A percentile compares a stretch with the other conserved stretches of the same genome.
Evolutionary conservation across 306 rosid genomes (phyloP).

Genomic region (Ziziphus jujuba): DNA sequence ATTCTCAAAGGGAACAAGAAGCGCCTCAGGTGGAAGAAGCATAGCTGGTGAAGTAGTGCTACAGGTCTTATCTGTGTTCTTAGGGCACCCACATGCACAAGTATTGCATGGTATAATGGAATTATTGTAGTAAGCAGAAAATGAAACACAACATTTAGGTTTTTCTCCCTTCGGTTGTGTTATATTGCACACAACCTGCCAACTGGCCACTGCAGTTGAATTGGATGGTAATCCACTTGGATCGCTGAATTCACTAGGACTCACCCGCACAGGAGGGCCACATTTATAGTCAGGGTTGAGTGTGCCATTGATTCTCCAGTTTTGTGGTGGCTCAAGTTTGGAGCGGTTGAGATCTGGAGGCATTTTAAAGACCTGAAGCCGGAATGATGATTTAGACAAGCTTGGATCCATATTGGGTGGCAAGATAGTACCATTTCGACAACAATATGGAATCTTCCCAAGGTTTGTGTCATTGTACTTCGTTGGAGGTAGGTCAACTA

Average conservation of each 20-base stretch:
- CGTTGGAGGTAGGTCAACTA: constrained; percentile 80
- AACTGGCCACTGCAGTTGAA: constrained; percentile 77
- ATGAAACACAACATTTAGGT: constrained; percentile 90
- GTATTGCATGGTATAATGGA: constrained; percentile 94
- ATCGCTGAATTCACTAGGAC: constrained; percentile 70
- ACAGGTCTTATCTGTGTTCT: constrained; percentile 52
- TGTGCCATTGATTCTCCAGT: constrained; percentile 74
- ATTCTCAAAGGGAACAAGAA: constrained; percentile 92
- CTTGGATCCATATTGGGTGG: constrained; percentile 79
- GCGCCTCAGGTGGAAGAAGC: constrained; percentile 84
- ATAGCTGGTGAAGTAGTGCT: constrained; percentile 66
- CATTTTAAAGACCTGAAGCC: constrained; percentile 85
- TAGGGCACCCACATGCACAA: constrained; percentile 94
- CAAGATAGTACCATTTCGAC: constrained; percentile 93
- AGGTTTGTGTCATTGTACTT: constrained; percentile 65
- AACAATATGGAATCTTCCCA: constrained; percentile 79
- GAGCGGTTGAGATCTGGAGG: constrained; percentile 82
- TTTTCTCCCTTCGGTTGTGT: constrained; percentile 47
- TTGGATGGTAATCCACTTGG: constrained; percentile 58
- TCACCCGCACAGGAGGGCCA: constrained; percentile 75
- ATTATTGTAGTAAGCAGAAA: constrained; percentile 83
- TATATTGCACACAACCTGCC: constrained; percentile 98
- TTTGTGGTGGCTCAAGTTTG: constrained; percentile 69
- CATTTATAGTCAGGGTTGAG: constrained; percentile 84
- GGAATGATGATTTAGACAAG: constrained; percentile 74